Conservation (phyloP, 2,329 filamentous ascomycete species). For the Botrytis squamosa region DNA sequence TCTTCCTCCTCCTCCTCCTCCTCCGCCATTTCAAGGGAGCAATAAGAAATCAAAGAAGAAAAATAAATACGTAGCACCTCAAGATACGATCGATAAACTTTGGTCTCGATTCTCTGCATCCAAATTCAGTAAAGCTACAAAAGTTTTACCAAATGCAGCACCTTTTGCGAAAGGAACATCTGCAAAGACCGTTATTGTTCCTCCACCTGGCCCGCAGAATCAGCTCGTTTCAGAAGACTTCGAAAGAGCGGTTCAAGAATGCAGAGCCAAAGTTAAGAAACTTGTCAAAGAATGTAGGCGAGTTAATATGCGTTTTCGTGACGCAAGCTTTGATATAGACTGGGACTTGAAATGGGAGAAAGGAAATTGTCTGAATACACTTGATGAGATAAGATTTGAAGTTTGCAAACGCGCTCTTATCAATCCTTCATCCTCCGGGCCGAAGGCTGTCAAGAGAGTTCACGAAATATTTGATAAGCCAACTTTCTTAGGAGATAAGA, state of each 20-base stretch:
- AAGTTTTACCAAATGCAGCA: conserved; percentile 64
- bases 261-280: conserved; percentile 61
- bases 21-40: conserved; percentile 18
- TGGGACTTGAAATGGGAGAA: conserved; percentile 54
- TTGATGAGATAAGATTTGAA: conserved; percentile 48
- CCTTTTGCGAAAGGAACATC: conserved; percentile 16
- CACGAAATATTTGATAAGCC: conserved; percentile 74
- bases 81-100: conserved; percentile 64
- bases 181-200: conserved; percentile 19
- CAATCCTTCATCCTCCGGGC: conserved; percentile 52
- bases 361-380: conserved; percentile 39
- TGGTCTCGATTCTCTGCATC: conserved; percentile 62
- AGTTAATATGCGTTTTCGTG: conserved; percentile 80
- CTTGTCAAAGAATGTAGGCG: conserved; percentile 66
- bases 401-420: conserved; percentile 47
- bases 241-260: conserved; percentile 68
- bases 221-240: conserved; percentile 63
- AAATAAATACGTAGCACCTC: conserved; percentile 58
- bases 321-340: conserved; percentile 69
- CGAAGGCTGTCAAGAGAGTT: conserved; percentile 76
- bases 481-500: conserved; percentile 75
- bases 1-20: conserved; percentile 25
- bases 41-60: conserved; percentile 46
- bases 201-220: conserved; percentile 51
- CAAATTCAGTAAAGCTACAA: conserved; percentile 64